These are phyloP conservation scores for Phyllosticta citrichinensis DNA, from an alignment of 2,329 filamentous ascomycete genomes.

Conservation along the genomic window DNA sequence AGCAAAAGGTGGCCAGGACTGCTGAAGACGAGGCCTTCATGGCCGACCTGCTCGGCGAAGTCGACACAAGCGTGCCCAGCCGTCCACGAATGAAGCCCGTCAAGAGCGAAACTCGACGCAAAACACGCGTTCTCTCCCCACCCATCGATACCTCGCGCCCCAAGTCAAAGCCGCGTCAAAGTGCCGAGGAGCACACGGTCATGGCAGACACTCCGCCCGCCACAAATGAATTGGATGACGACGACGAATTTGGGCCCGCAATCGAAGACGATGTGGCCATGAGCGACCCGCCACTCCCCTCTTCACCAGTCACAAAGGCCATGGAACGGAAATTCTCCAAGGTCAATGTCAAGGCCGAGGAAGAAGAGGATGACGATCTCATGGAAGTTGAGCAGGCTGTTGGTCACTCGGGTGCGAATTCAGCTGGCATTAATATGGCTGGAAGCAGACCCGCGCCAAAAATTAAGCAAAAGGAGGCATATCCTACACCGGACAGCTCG, in stretches of 20 bases:
- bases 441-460: constrained; percentile 71
- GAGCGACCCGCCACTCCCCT: constrained; percentile 69
- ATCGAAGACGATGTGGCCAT: constrained; percentile 62
- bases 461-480: constrained; percentile 51
- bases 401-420: constrained; percentile 51
- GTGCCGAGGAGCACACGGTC: constrained; percentile 31
- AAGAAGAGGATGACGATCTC: constrained; percentile 66
- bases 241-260: constrained; percentile 47
- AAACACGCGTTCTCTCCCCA: constrained; percentile 71
- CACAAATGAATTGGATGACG: constrained; percentile 32
- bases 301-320: constrained; percentile 74
- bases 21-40: constrained; percentile 87
- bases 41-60: constrained; percentile 71
- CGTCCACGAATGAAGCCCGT: constrained; percentile 51
- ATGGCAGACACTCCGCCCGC: constrained; percentile 33
- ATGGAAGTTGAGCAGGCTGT: constrained; percentile 78
- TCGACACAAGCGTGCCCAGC: constrained; percentile 65
- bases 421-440: constrained; percentile 71
- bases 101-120: constrained; percentile 66
- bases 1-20: constrained; percentile 77
- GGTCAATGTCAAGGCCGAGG: constrained; percentile 47
- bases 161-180: constrained; percentile 15
- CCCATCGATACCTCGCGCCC: constrained; percentile 43
- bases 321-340: constrained; percentile 56
- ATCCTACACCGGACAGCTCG: constrained; percentile 64